Evolutionary conservation across 805 yeast genomes (phyloP).

Genomic region (Metschnikowia similis): DNA sequence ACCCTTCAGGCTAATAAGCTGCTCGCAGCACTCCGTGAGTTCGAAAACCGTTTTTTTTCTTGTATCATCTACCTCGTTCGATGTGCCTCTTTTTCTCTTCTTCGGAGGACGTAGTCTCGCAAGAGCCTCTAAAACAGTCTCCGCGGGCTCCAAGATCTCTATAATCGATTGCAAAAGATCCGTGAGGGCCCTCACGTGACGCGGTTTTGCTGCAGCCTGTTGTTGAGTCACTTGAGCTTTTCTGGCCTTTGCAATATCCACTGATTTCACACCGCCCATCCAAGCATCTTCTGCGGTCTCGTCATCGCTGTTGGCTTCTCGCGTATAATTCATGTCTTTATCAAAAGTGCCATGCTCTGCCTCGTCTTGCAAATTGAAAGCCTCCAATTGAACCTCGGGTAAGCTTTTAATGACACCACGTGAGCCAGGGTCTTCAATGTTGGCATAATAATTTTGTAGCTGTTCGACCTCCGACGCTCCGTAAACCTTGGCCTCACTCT

Average conservation of each 20-base stretch:
- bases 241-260: conserved; percentile 35
- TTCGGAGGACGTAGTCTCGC: conserved; percentile 26
- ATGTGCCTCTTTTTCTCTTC: conserved; percentile 14
- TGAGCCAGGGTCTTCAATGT: conserved; percentile 19
- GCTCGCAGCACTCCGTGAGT: conserved; percentile 49
- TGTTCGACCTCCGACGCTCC: conserved; percentile 4
- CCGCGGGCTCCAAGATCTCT: conserved; percentile 50
- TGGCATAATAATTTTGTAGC: conserved; percentile 22
- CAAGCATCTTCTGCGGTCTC: conserved; percentile 24
- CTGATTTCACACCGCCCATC: conserved; percentile 9
- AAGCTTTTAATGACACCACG: background rate
- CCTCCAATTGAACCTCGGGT: conserved; percentile 38
- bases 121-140: conserved; percentile 55
- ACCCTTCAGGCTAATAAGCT: conserved; percentile 38
- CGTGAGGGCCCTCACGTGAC: conserved; percentile 7
- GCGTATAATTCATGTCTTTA: conserved; percentile 53
- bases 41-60: conserved; percentile 23
- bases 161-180: conserved; percentile 31
- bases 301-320: conserved; percentile 31
- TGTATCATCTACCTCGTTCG: conserved; percentile 1
- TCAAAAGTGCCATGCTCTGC: conserved; percentile 58
- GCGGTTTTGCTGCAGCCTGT: background rate
- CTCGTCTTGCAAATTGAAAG: conserved; percentile 59
- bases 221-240: conserved; percentile 14
- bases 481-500: conserved; percentile 8